phyloP scores from a whole-genome alignment of 1,284 basidiomycete genomes.

The Gastroboletus turbinatus region DNA sequence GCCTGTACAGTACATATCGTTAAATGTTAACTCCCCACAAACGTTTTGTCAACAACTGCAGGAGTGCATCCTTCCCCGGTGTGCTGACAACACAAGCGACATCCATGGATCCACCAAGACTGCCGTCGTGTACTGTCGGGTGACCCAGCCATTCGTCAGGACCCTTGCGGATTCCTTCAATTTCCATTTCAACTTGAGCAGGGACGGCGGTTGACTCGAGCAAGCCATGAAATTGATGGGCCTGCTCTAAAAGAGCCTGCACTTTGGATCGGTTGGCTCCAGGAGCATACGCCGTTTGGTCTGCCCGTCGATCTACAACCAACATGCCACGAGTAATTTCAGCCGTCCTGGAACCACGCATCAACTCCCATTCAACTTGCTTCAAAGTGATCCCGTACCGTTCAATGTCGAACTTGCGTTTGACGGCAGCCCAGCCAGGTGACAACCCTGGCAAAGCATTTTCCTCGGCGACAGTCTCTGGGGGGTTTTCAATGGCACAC shows the following conservation, averaged over 20 bases:
- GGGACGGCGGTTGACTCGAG: slow-evolving; percentile 54
- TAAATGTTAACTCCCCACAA: slow-evolving; percentile 49
- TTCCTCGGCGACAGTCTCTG: slow-evolving; percentile 33
- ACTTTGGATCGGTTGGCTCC: slow-evolving; percentile 62
- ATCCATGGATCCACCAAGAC: slow-evolving; percentile 34
- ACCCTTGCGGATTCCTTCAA: slow-evolving; percentile 18
- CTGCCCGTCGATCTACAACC: slow-evolving; percentile 67
- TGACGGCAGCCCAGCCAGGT: slow-evolving; percentile 53
- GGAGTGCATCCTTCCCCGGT: slow-evolving; percentile 52
- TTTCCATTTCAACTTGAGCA: slow-evolving; percentile 51
- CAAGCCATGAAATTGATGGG: slow-evolving; percentile 36
- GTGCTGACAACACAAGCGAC: slow-evolving; percentile 56
- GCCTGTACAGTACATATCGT: neutral
- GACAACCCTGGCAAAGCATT: slow-evolving; percentile 33
- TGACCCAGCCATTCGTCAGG: slow-evolving; percentile 25
- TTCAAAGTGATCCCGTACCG: slow-evolving; percentile 43
- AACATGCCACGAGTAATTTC: slow-evolving; percentile 74
- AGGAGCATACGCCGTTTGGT: slow-evolving; percentile 55
- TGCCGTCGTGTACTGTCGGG: slow-evolving; percentile 17
- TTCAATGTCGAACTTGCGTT: slow-evolving; percentile 65
- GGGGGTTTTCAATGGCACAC: slow-evolving; percentile 72
- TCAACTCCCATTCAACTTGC: slow-evolving; percentile 4
- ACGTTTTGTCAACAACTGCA: slow-evolving; percentile 49
- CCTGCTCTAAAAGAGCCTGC: slow-evolving; percentile 51
- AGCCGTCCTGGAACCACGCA: slow-evolving; percentile 34